These are phyloP conservation scores for Globisporangium ultimum DNA, from an alignment of 352 stramenopile species.

Conservation along the genomic window DNA sequence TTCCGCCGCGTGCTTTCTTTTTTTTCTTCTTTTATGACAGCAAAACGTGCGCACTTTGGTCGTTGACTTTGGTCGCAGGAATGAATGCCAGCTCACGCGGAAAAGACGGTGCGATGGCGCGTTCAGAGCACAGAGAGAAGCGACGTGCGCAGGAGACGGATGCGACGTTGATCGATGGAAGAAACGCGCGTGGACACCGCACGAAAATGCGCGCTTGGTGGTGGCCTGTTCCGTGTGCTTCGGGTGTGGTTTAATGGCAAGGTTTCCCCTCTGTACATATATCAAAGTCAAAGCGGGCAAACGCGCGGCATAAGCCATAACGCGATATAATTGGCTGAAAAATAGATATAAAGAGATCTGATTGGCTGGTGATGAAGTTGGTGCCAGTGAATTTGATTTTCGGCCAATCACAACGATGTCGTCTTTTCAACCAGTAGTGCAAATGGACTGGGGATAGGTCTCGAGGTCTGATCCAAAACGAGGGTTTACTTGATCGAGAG, in stretches of 20 bases:
- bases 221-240: neutral
- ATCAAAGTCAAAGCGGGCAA: neutral
- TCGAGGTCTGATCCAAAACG: neutral
- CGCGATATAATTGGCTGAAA: neutral
- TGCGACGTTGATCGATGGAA: neutral
- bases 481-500: neutral
- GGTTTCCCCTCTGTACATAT: neutral
- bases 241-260: neutral
- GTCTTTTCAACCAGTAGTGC: neutral
- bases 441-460: neutral
- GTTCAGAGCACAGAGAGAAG: neutral
- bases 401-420: neutral
- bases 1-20: too few relatives aligned
- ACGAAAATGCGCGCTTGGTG: conserved; percentile 6
- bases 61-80: neutral
- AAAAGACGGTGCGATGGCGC: too few relatives aligned
- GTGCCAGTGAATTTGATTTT: neutral
- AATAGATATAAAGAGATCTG: neutral
- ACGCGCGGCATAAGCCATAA: neutral
- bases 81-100: neutral
- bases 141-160: neutral
- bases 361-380: neutral
- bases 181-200: neutral
- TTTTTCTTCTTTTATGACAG: too few relatives aligned
- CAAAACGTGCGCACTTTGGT: neutral